A percentile compares a stretch with the other conserved stretches of the same genome.
Conservation (phyloP, 768 basidiomycete species). For the Mycena vulgaris region DNA sequence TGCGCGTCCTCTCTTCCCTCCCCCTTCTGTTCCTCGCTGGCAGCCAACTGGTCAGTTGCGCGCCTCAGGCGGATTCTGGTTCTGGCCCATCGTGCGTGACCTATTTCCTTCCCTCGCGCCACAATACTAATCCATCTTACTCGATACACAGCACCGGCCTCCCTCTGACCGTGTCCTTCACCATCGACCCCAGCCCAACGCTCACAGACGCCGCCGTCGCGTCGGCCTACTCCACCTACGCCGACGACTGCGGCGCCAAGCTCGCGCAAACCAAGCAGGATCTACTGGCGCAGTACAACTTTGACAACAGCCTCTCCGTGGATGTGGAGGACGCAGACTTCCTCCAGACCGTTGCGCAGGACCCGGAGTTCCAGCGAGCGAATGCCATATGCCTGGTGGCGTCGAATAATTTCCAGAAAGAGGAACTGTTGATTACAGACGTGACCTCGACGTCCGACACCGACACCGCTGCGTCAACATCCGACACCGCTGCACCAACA, state of each 20-base stretch:
- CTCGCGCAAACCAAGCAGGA: neutral
- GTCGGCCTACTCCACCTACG: neutral
- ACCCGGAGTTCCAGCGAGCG: neutral
- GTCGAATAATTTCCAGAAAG: no score
- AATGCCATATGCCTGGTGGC: neutral
- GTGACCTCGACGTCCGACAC: no score
- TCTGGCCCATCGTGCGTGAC: no score
- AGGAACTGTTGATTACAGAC: no score
- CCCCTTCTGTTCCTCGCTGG: no score
- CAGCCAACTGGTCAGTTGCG: no score
- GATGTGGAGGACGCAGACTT: neutral
- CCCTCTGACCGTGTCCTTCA: neutral
- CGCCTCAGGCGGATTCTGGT: no score
- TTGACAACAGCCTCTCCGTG: neutral
- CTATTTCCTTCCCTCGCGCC: no score
- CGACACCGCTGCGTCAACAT: no score
- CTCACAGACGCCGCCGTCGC: neutral
- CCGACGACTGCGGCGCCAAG: neutral
- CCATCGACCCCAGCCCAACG: neutral
- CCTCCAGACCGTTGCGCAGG: neutral
- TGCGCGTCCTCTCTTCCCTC: no score
- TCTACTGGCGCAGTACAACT: neutral
- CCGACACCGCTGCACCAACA: no score
- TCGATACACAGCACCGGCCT: neutral
- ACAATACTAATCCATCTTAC: no score